Evolutionary conservation across 495 filamentous ascomycete genomes (phyloP).

Genomic region (Symbiotaphrina buchneri): DNA sequence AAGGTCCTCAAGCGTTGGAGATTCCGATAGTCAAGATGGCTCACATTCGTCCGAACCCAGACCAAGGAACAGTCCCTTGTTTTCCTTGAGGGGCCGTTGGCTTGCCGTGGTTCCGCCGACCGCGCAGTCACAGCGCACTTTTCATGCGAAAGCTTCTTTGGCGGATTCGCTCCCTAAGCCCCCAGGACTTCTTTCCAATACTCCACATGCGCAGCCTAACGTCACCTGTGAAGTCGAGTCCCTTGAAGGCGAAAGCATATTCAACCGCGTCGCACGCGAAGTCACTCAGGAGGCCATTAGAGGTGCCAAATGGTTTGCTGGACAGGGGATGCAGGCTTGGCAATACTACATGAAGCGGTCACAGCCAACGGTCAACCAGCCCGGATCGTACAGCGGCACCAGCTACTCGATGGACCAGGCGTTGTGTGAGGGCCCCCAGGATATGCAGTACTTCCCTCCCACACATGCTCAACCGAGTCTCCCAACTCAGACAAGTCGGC

Average conservation of each 20-base stretch:
- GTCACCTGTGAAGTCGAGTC: slow-evolving; percentile 54
- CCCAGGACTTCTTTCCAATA: slow-evolving; percentile 44
- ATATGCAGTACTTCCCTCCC: slow-evolving; percentile 46
- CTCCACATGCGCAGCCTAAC: slow-evolving; percentile 52
- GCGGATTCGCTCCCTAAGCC: slow-evolving; percentile 18
- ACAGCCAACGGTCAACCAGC: slow-evolving; percentile 14
- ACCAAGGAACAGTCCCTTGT: slow-evolving; percentile 25
- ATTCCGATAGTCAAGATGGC: slow-evolving; percentile 17
- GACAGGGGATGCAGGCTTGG: slow-evolving; percentile 68
- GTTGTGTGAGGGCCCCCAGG: slow-evolving; percentile 12
- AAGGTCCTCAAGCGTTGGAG: slow-evolving; percentile 28
- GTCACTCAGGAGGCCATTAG: slow-evolving; percentile 81
- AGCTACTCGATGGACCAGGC: slow-evolving; percentile 13
- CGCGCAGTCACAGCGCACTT: slow-evolving; percentile 41
- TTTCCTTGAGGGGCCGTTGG: slow-evolving; percentile 63
- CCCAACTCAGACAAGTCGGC: slow-evolving; percentile 23
- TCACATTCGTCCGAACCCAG: neutral
- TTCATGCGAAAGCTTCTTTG: slow-evolving; percentile 26
- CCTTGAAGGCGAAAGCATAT: slow-evolving; percentile 53
- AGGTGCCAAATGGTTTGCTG: slow-evolving; percentile 68
- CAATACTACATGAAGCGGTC: slow-evolving; percentile 70
- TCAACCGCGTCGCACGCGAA: slow-evolving; percentile 70
- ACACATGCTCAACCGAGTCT: slow-evolving; percentile 40
- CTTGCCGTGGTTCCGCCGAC: slow-evolving; percentile 63
- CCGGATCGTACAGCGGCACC: slow-evolving; percentile 18